Base-by-base conservation (phyloP, 129 eudicot species). In the Flaveria trinervia region DNA sequence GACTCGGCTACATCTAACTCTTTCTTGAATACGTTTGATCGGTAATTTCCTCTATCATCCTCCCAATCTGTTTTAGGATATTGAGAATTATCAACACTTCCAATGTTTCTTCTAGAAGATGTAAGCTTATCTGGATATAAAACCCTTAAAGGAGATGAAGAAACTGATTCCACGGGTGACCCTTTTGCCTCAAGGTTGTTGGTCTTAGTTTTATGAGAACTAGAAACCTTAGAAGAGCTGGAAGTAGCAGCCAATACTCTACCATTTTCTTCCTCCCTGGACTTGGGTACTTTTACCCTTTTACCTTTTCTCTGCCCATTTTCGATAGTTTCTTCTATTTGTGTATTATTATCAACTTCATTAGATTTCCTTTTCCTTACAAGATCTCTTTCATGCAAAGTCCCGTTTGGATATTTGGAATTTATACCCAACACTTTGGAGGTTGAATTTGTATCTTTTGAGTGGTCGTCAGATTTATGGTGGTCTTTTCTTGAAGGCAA, bases 201-300 rank as follows among this genome's bases (percentile, higher is more conserved):
- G 54, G 85, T 68, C 85, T 83, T 91, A 60, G 65, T 86, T 86
- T 80, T 89, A 83, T 66, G 90, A 78, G 99, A 94, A 48, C 92
- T 96, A n/a, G 97, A 89, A 79, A 94, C 96, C 83, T 91, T 91
- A 0, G 99, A 94, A 77, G 99, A 94, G 83, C 99, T 91, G 54
- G 99, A 94, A 77, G 94, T 86, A 25, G 99, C 91, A 33, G 97
- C 97, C 82, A 84, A 84, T 9, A 73, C 44, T 77, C 77, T 83
- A 69, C 78, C 82, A 17, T 48, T 70, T 55, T 86, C 98, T 65
- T 93, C 92, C 65, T 83, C 92, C 62, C 75, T 85, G 50, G 89
- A 85, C 46, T 79, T 89, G 56, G 96, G 89, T 46, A 83, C 69
- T 86, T 86, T 91, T 54, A 85, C 79, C 70, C 76, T 91, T 85